Percentiles rank a stretch among this genome's conserved stretches.
phyloP scores from a whole-genome alignment of 257 asterid genomes.

The Solanum stenotomum region DNA sequence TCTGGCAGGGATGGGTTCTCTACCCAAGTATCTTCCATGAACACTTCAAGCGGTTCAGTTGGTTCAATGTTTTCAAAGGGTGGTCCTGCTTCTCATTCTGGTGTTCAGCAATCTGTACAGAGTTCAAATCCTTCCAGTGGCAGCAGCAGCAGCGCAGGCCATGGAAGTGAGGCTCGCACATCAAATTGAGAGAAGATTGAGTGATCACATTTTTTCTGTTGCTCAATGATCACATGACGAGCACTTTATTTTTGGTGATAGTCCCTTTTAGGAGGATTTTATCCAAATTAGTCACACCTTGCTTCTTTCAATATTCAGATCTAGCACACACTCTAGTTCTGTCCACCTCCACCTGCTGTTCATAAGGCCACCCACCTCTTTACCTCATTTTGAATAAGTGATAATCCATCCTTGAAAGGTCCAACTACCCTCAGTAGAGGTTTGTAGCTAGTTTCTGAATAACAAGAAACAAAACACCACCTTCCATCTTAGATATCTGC shows the following conservation, averaged over 20 bases:
- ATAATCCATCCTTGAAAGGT: slow-evolving; percentile 11
- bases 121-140: slow-evolving; percentile 21
- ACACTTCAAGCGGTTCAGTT: slow-evolving; percentile 17
- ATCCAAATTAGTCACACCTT: slow-evolving; percentile 20
- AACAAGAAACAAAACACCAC: slow-evolving; percentile 14
- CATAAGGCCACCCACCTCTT: slow-evolving; percentile 28
- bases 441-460: slow-evolving; percentile 23
- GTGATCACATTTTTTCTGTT: slow-evolving; percentile 12
- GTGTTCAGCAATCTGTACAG: slow-evolving; percentile 32
- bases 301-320: slow-evolving; percentile 22
- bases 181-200: slow-evolving; percentile 35
- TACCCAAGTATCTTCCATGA: slow-evolving; percentile 19
- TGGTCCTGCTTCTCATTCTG: slow-evolving; percentile 32
- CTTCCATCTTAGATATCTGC: slow-evolving; percentile 13
- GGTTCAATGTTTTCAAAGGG: slow-evolving; percentile 42
- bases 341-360: slow-evolving; percentile 27
- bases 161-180: slow-evolving; percentile 38
- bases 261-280: slow-evolving; percentile 18
- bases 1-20: slow-evolving; percentile 18
- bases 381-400: slow-evolving; percentile 32
- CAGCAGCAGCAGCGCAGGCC: slow-evolving; percentile 10
- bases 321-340: slow-evolving; percentile 26
- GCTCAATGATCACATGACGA: slow-evolving; percentile 3
- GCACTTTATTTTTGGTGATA: slow-evolving; percentile 30
- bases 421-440: slow-evolving; percentile 19